Base-by-base conservation (phyloP, 2,329 filamentous ascomycete genomes). In the Aspergillus glaucus region DNA sequence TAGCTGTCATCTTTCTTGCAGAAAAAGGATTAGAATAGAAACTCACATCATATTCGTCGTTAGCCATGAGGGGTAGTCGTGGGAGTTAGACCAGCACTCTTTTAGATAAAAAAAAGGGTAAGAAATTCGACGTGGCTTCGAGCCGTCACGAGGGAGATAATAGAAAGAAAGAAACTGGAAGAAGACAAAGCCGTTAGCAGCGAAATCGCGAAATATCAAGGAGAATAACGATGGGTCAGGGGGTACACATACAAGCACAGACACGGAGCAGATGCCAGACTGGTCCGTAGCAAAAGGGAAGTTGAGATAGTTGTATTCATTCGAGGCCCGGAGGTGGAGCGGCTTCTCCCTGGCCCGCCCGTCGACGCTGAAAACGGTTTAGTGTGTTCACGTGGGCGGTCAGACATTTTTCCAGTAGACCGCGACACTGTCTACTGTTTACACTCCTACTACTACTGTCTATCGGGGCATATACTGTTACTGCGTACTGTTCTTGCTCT, bases 31-130 rank as follows among this genome's bases (percentile, higher is more conserved):
- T 9, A 43, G 14, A 32, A 28, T 7, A 41, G 34, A 14, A 45
- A 76, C 90, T 80, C 79, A 97, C 92, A 86, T 98, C 93, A 79
- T 98, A 98, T 80, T 98, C 93, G 82, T 98, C 93, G 85, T 97
- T 98, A 69, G 92, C 93, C 93, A 97, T 98, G 75, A 53, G 62
- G 61, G 58, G 57, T 48, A 49, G 54, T 50, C 54, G 48, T 44
- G 53, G 51, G 56, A 56, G 60, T 53, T 51, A 52, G 45, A 49
- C 43, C 50, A 60, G 57, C 53, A 52, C 51, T 47, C 45, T 36
- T 50, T 51, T 45, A 55, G 30, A 54, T 49, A 52, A 55, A 49
- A 52, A 53, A 47, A 55, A 59, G 52, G 53, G 40, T 37, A n/a
- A 5, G 10, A 21, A 40, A 51, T 44, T 55, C 45, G 55, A 59